Evolutionary conservation across 208 protist species (phyloP).

Genomic region (Acanthamoeba sp.): DNA sequence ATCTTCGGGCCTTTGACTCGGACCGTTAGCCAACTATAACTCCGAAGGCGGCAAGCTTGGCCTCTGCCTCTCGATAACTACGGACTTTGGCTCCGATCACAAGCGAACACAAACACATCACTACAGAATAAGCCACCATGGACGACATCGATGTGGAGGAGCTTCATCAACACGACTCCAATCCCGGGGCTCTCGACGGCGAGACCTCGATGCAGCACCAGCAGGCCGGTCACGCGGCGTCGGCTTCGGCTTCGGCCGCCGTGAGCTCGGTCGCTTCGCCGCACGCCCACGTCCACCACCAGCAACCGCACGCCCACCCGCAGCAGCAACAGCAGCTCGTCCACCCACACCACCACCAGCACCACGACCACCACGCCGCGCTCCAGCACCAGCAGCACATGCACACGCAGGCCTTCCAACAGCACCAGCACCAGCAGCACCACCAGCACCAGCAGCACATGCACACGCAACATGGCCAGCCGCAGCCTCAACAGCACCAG

Average conservation of each 20-base stretch:
- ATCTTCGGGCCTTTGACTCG: too few species aligned
- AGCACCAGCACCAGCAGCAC: neutral
- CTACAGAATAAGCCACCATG: too few species aligned
- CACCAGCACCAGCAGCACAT: too few species aligned
- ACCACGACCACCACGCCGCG: neutral
- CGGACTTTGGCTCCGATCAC: too few species aligned
- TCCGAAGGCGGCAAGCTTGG: too few species aligned
- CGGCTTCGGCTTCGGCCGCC: neutral
- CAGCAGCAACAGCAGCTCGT: neutral
- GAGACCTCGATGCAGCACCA: neutral
- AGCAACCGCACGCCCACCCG: neutral
- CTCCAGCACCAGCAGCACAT: neutral
- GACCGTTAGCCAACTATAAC: too few species aligned
- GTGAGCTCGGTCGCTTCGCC: neutral
- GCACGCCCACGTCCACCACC: neutral
- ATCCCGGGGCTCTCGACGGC: neutral
- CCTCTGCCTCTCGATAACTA: too few species aligned
- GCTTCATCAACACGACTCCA: constrained; percentile 45
- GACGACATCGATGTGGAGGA: constrained; percentile 39
- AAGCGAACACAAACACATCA: too few species aligned
- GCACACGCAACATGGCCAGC: neutral
- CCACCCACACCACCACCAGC: neutral
- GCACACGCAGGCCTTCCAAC: neutral
- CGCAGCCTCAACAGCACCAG: neutral
- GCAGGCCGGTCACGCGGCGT: neutral